phyloP scores from a whole-genome alignment of 228 moss, liverwort and hornwort species.

The Sphagnum fallax region DNA sequence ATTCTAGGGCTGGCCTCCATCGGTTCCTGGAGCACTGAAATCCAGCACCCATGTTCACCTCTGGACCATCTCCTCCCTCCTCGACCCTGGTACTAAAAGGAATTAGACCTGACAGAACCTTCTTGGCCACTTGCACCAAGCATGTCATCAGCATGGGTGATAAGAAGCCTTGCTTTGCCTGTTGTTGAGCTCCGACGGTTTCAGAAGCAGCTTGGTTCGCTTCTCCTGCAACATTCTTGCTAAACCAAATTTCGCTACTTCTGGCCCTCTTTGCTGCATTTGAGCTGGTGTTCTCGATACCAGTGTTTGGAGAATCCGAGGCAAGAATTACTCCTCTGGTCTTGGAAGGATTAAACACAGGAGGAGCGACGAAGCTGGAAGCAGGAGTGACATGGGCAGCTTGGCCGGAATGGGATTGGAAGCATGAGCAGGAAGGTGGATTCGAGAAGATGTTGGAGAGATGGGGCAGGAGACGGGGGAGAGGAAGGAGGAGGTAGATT shows the following conservation, averaged over 20 bases:
- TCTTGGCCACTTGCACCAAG: slow-evolving; percentile 4
- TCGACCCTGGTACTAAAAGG: slow-evolving; percentile 8
- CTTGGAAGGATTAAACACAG: background rate
- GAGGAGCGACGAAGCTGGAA: slow-evolving; percentile 2
- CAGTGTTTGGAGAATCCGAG: slow-evolving; percentile 1
- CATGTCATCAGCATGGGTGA: slow-evolving; percentile 1
- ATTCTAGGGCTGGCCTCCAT: slow-evolving; percentile 34
- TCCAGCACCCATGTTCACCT: background rate
- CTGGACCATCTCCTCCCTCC: background rate
- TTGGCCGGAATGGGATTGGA: background rate
- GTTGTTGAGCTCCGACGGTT: slow-evolving; percentile 1
- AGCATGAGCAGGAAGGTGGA: slow-evolving; percentile 31
- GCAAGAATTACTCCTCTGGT: background rate
- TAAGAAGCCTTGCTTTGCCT: slow-evolving; percentile 14
- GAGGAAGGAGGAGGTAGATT: slow-evolving; percentile 40
- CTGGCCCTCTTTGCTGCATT: no score
- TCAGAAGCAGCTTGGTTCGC: slow-evolving; percentile 16
- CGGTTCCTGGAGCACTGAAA: slow-evolving; percentile 22
- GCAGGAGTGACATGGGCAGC: background rate
- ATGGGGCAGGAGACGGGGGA: slow-evolving; percentile 32
- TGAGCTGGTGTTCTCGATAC: background rate
- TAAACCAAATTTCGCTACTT: slow-evolving; percentile 9
- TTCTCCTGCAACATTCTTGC: slow-evolving; percentile 1
- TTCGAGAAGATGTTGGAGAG: slow-evolving; percentile 4
- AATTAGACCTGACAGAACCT: slow-evolving; percentile 7